Evolutionary conservation across 2,329 filamentous ascomycete genomes (phyloP), one percentile per base, ranked within the genome.

Genomic region (Helminthosporium solani): DNA sequence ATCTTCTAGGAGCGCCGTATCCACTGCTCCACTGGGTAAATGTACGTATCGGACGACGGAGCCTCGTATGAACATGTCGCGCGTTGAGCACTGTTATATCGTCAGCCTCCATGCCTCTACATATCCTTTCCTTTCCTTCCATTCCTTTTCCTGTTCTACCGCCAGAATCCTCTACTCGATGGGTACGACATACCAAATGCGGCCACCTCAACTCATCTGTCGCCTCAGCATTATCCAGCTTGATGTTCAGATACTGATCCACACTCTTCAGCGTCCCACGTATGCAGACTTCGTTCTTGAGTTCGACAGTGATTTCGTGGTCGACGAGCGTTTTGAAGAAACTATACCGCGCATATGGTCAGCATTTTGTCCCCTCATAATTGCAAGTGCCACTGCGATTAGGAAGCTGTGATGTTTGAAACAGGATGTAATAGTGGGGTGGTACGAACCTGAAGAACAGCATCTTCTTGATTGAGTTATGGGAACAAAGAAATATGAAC

Each of bases 241-340:
- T 97, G 76, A 99, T 96, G 76, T 99, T 99, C 67, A 99, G 83
- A 75, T 95, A 99, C 77, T 97, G 94, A 71, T 99, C 94, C 58
- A 99, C 92, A 67, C 88, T 95, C 79, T 97, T 99, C 58, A 99
- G 80, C 28, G 86, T 95, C 57, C 94, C 94, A 63, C 89, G 88
- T 71, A 99, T 95, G 69, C 91, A 90, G 61, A 99, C 95, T 75
- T 99, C 94, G 73, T 99, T 99, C 77, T 99, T 99, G 71, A 99
- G 88, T 78, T 99, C 94, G 69, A 99, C 90, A 37, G 91, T 97
- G 66, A 99, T 91, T 78, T 95, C 86, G 60, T 94, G 87, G 78
- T 96, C 94, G 70, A 96, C 95, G 65, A 97, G 87, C 43, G 92
- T 97, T 74, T 97, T 97, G 84, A 97, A 97, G 78, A 96, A 97